Conservation (phyloP, 2,329 filamentous ascomycete genomes). For the Cercospora sojina region DNA sequence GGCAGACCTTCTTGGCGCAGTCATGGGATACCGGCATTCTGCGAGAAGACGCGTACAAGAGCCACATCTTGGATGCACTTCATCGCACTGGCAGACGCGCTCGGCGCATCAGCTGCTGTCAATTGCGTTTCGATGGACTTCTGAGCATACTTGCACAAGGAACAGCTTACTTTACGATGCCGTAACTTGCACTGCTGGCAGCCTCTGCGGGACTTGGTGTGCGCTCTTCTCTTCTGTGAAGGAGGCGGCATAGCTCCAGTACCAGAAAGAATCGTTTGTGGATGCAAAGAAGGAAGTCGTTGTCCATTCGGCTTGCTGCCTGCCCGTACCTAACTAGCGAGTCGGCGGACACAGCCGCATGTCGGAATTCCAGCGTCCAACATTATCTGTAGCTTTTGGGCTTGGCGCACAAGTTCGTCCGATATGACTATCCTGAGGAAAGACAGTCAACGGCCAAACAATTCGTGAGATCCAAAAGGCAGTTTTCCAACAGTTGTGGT, state of each 20-base stretch:
- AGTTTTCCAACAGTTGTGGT: too few species aligned
- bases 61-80: not conserved
- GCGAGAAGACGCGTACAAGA: not conserved
- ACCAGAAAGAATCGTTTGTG: not conserved
- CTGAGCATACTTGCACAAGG: not conserved
- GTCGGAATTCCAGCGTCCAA: too few species aligned
- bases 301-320: not conserved
- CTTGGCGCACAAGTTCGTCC: too few species aligned
- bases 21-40: not conserved
- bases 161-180: not conserved
- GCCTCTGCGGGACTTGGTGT: not conserved
- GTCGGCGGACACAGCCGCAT: not conserved
- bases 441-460: too few species aligned
- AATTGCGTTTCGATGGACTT: not conserved
- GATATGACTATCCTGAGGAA: too few species aligned
- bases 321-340: too few species aligned
- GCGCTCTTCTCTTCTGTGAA: not conserved
- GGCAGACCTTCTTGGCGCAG: not conserved
- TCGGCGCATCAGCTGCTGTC: not conserved
- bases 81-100: not conserved
- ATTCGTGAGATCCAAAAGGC: too few species aligned
- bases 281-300: not conserved
- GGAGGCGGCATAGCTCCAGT: not conserved
- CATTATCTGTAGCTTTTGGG: too few species aligned
- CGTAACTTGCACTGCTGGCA: not conserved